Percentiles rank a stretch among this genome's conserved stretches.
Evolutionary conservation across 805 yeast species (phyloP).

Genomic region (Kodamaea restingae): DNA sequence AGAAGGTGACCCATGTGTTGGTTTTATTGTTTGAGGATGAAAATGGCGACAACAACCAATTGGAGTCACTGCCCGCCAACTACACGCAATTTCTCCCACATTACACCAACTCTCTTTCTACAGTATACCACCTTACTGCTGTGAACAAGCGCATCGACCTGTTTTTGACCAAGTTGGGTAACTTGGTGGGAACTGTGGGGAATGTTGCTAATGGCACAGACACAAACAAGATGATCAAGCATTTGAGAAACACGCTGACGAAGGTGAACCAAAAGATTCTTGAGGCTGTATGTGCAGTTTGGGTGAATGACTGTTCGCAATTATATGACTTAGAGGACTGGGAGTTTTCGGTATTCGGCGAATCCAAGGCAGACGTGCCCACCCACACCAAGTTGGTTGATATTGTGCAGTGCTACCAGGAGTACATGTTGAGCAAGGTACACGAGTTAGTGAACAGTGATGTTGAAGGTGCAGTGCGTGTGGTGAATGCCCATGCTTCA

Average conservation of each 20-base stretch:
- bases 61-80: conserved; percentile 34
- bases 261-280: conserved; percentile 35
- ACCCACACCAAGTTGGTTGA: conserved; percentile 33
- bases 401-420: conserved; percentile 34
- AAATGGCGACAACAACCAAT: conserved; percentile 25
- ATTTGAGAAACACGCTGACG: conserved; percentile 28
- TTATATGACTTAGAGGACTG: conserved; percentile 42
- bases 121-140: conserved; percentile 32
- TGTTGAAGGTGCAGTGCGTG: conserved; percentile 21
- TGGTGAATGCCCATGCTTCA: conserved; percentile 36
- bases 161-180: conserved; percentile 31
- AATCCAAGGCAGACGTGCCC: conserved; percentile 12
- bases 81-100: conserved; percentile 36
- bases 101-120: conserved; percentile 38
- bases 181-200: conserved; percentile 29
- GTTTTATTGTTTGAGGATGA: conserved; percentile 27
- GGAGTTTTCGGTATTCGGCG: conserved; percentile 21
- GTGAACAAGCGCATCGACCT: conserved; percentile 25
- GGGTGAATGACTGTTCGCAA: conserved; percentile 45
- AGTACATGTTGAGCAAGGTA: conserved; percentile 30
- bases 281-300: conserved; percentile 40
- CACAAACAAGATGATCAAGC: conserved; percentile 35
- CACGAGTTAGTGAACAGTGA: conserved; percentile 24
- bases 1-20: conserved; percentile 24
- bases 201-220: conserved; percentile 29